These are phyloP conservation scores for Triangularia setosa DNA, from an alignment of 2,329 filamentous ascomycete species.

Conservation along the genomic window DNA sequence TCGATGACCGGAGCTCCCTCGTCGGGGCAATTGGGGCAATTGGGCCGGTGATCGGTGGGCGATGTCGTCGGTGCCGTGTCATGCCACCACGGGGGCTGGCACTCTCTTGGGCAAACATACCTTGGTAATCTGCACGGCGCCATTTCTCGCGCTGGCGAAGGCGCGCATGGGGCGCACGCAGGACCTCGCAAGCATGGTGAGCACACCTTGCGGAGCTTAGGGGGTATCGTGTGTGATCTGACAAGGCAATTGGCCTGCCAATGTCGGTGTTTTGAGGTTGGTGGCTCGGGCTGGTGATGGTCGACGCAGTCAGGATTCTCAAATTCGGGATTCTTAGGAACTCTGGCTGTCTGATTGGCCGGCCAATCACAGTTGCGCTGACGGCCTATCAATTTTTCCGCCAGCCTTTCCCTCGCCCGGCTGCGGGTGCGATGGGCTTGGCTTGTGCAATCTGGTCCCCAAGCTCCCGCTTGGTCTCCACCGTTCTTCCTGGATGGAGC, in stretches of 20 bases:
- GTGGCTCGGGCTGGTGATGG: slow-evolving; percentile 26
- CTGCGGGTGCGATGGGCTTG: background rate
- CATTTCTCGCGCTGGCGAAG: slow-evolving; percentile 72
- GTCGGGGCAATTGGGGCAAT: background rate
- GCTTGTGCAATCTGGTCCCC: background rate
- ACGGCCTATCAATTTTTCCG: slow-evolving; percentile 26
- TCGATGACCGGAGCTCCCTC: slow-evolving; percentile 4
- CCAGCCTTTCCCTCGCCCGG: background rate
- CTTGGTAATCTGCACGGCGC: slow-evolving; percentile 68
- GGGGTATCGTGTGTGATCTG: slow-evolving; percentile 32
- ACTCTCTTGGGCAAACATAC: slow-evolving; percentile 47
- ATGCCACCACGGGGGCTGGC: slow-evolving; percentile 6
- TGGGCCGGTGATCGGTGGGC: background rate
- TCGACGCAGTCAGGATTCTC: slow-evolving; percentile 28
- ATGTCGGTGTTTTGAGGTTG: slow-evolving; percentile 31
- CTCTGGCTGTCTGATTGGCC: slow-evolving; percentile 25
- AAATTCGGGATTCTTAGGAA: slow-evolving; percentile 31
- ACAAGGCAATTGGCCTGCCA: slow-evolving; percentile 38
- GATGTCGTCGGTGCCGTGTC: slow-evolving; percentile 4
- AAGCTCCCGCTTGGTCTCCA: background rate
- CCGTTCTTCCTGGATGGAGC: background rate
- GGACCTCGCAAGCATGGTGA: slow-evolving; percentile 90
- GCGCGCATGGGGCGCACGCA: slow-evolving; percentile 84
- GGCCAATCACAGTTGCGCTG: slow-evolving; percentile 18
- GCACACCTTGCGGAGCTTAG: slow-evolving; percentile 40